Percentiles rank a stretch among this genome's conserved stretches.
Evolutionary conservation across 2,329 filamentous ascomycete genomes (phyloP).

Genomic region (Aureobasidium namibiae): DNA sequence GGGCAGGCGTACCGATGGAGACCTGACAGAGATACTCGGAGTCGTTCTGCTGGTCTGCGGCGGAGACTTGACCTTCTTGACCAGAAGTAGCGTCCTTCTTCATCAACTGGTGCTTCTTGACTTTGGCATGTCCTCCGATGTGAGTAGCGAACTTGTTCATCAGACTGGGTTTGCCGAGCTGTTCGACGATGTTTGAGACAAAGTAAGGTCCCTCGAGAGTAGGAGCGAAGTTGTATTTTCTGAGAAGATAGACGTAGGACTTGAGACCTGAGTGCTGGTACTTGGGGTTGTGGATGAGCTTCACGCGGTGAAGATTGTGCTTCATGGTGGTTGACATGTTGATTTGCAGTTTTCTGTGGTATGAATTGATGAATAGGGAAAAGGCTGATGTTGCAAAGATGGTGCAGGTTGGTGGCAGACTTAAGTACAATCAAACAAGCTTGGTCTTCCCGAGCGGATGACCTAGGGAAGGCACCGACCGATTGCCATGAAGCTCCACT

Average conservation of each 20-base stretch:
- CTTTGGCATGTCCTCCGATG: conserved; percentile 41
- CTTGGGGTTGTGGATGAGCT: conserved; percentile 22
- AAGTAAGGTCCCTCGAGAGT: conserved; percentile 56
- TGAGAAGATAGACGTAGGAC: conserved; percentile 22
- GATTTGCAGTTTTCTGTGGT: conserved; percentile 16
- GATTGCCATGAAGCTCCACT: background rate
- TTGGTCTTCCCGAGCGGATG: background rate
- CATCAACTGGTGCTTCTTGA: conserved; percentile 41
- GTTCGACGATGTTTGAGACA: conserved; percentile 39
- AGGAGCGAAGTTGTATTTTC: conserved; percentile 47
- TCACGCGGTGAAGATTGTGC: conserved; percentile 19
- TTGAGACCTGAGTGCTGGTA: conserved; percentile 23
- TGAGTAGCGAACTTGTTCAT: conserved; percentile 22
- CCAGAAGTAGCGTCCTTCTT: conserved; percentile 28
- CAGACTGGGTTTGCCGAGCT: conserved; percentile 35
- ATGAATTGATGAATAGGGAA: background rate
- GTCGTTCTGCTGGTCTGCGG: conserved; percentile 60
- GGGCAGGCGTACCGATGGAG: conserved; percentile 55
- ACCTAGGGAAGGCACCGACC: background rate
- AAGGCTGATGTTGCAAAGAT: conserved; percentile 18
- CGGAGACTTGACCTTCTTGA: conserved; percentile 20
- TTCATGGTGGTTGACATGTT: conserved; percentile 14
- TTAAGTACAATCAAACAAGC: conserved; percentile 2
- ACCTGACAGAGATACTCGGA: conserved; percentile 57
- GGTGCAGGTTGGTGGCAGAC: conserved; percentile 16